Percentiles rank a stretch among this genome's conserved stretches.
phyloP scores from a whole-genome alignment of 306 rosid species.

The Begonia masoniana region DNA sequence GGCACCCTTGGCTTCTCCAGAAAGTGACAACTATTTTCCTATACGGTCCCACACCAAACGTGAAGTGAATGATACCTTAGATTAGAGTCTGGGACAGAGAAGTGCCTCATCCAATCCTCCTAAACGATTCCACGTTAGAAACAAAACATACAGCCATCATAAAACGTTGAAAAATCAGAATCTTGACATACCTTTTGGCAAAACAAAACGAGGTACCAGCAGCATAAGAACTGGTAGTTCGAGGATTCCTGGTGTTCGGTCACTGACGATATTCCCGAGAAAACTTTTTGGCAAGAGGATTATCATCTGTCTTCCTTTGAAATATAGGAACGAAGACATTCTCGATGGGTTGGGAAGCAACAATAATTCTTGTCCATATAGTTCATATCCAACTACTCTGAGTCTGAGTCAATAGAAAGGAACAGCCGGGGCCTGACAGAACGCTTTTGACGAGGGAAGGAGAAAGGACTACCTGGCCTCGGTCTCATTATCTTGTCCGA shows the following conservation, averaged over 20 bases:
- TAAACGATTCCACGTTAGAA: background rate
- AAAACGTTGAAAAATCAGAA: too few relatives aligned
- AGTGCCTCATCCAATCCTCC: background rate
- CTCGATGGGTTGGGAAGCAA: conserved; percentile 1
- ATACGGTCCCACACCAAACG: too few relatives aligned
- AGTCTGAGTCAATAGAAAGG: conserved; percentile 82
- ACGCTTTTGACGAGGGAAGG: conserved; percentile 97
- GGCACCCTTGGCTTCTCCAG: too few relatives aligned
- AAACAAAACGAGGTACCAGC: background rate
- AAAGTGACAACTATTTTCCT: too few relatives aligned
- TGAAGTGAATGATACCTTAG: too few relatives aligned
- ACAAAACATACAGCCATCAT: too few relatives aligned
- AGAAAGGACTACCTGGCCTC: conserved; percentile 81
- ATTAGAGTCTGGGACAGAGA: background rate
- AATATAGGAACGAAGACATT: background rate
- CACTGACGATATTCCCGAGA: too few relatives aligned
- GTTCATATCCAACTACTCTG: conserved; percentile 42
- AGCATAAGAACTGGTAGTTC: background rate
- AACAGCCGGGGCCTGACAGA: conserved; percentile 61
- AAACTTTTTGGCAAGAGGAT: background rate
- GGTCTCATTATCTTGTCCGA: conserved; percentile 54
- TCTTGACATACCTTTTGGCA: too few relatives aligned
- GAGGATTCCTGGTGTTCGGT: background rate
- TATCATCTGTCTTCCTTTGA: background rate
- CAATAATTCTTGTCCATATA: conserved; percentile 6